Base-by-base conservation (phyloP, 2,329 filamentous ascomycete genomes). In the Ceratocystis albifundus region DNA sequence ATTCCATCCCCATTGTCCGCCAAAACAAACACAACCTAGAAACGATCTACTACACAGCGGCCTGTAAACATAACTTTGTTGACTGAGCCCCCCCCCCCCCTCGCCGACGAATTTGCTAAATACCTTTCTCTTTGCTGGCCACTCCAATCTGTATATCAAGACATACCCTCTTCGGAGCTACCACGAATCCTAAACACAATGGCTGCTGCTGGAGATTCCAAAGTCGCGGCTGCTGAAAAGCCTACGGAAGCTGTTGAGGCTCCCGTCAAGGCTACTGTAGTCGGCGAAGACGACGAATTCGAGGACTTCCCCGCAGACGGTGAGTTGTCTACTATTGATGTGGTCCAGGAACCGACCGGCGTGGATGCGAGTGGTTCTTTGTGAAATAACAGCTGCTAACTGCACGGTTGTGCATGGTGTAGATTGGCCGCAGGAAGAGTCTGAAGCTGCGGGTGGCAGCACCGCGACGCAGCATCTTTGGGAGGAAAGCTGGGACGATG, bases 401-500 rank as follows among this genome's bases (percentile, higher is more conserved):
- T 22, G 69, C 15, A 22, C 30, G 53, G 53, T 5, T n/a, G 48
- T 25, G 48, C 32, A 12, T 10, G 32, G 28, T 59, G 12, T 72
- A 96, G 94, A 97, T 78, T 99, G 94, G 94, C 82, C 87, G 65
- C 87, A 91, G 76, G 90, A 96, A 74, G 92, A 96, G 74, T 90
- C 90, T 69, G 90, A 96, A 74, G 88, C 87, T 66, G 88, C 88
- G 67, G 81, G 83, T 72, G 85, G 81, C 69, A 84, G 80, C 71
- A 87, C 86, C 73, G 84, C 86, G 68, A 81, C 80, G 70, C 79
- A 83, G 75, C 92, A 97, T 79, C 80, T 99, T 65, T 99, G 94
- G 94, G 94, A 99, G 78, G 94, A 99, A 82, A 96, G 91, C 81
- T 99, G 94, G 94, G 94, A 99, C 74, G 94, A 99, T 74, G 93